Evolutionary conservation across 495 filamentous ascomycete genomes (phyloP).

Genomic region (Trichoderma virens): DNA sequence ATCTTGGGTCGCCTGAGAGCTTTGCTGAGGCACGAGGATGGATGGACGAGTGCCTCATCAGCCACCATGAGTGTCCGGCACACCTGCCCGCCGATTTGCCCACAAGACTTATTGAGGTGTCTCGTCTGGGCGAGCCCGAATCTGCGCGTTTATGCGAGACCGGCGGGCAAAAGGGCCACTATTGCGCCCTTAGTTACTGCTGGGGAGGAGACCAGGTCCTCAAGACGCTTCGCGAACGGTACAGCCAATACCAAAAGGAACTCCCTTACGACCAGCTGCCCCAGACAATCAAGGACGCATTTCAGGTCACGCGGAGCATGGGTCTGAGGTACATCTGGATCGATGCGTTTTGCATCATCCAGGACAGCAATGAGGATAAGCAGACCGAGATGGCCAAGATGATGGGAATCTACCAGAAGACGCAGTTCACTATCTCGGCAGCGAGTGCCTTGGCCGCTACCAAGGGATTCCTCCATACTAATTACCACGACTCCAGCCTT

Average conservation of each 20-base stretch:
- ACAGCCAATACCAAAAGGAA: background rate
- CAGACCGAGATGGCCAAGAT: background rate
- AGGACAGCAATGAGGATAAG: background rate
- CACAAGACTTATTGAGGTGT: background rate
- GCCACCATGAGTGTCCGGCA: background rate
- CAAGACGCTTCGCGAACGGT: conserved; percentile 9
- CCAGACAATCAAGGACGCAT: conserved; percentile 15
- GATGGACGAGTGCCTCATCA: background rate
- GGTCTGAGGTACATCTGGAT: conserved; percentile 25
- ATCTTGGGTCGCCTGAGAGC: background rate
- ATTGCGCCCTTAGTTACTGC: conserved; percentile 21
- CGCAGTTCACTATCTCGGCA: conserved; percentile 4
- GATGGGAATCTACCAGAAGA: conserved; percentile 11
- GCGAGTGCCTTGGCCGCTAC: conserved; percentile 5
- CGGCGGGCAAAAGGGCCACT: background rate
- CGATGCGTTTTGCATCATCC: conserved; percentile 22
- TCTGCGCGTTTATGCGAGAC: background rate
- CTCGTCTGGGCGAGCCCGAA: background rate
- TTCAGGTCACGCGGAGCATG: conserved; percentile 14
- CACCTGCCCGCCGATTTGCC: background rate
- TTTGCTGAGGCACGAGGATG: background rate
- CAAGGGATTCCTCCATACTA: background rate
- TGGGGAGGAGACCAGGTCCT: conserved; percentile 17
- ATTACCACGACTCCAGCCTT: conserved; percentile 4
- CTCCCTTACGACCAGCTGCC: conserved; percentile 9